Percentiles rank a stretch among this genome's conserved stretches.
Evolutionary conservation across 805 yeast genomes (phyloP).

Genomic region (Nakazawaea laoshanensis): DNA sequence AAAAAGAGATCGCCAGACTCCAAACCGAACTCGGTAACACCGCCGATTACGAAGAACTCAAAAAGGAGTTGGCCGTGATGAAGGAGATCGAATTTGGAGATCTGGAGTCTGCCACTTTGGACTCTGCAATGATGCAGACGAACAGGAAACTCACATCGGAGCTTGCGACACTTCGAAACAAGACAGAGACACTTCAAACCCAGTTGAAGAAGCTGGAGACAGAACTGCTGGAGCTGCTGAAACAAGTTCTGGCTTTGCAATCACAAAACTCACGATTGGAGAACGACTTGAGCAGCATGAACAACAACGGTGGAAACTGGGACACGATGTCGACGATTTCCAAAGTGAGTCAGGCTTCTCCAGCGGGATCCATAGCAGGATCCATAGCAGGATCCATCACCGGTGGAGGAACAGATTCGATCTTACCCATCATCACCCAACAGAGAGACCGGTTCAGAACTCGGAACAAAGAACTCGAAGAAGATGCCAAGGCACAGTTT

Average conservation of each 20-base stretch:
- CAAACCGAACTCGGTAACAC: slow-evolving; percentile 44
- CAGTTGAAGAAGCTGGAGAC: slow-evolving; percentile 32
- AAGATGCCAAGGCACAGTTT: slow-evolving; percentile 57
- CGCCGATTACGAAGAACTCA: slow-evolving; percentile 73
- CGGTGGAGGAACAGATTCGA: slow-evolving; percentile 26
- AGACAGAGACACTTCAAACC: slow-evolving; percentile 36
- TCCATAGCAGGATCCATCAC: slow-evolving; percentile 16
- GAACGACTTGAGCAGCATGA: slow-evolving; percentile 56
- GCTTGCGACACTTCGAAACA: slow-evolving; percentile 55
- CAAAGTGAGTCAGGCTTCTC: slow-evolving; percentile 41
- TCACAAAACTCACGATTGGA: slow-evolving; percentile 58
- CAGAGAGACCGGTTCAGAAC: slow-evolving; percentile 90
- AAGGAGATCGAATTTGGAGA: slow-evolving; percentile 69
- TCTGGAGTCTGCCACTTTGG: slow-evolving; percentile 26
- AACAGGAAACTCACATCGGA: slow-evolving; percentile 70
- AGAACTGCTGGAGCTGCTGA: slow-evolving; percentile 23
- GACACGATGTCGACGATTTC: slow-evolving; percentile 65
- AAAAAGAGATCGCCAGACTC: slow-evolving; percentile 38
- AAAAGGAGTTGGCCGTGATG: slow-evolving; percentile 64
- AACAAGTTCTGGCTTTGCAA: slow-evolving; percentile 33
- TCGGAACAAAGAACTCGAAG: slow-evolving; percentile 78
- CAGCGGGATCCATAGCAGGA: slow-evolving; percentile 45
- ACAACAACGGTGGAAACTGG: slow-evolving; percentile 38
- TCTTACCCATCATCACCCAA: slow-evolving; percentile 82
- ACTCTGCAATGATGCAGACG: slow-evolving; percentile 54